Evolutionary conservation across 495 filamentous ascomycete genomes (phyloP), one percentile per base, ranked within the genome.

Genomic region (Trichoderma gamsii): DNA sequence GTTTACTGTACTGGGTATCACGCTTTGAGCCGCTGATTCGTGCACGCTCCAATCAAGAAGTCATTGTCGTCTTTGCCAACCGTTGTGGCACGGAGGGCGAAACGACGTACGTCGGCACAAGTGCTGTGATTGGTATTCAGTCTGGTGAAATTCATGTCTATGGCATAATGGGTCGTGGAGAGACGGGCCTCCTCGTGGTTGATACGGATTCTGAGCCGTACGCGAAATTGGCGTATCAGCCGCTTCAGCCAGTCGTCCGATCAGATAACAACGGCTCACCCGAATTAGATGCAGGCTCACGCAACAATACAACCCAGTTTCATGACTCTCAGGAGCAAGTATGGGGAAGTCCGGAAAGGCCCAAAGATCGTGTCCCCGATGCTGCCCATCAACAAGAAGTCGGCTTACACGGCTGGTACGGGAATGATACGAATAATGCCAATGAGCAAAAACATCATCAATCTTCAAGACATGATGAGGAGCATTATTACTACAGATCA

Each of bases 1-100:
- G 92, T 0, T 81, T 97, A 68, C 85, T 85, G 29, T 99, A 97
- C 78, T 99, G 95, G 95, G 78, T 96, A 18, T 86, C 88, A 70
- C 81, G 94, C 44, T 81, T 97, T 51, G 84, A 87, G 73, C 93
- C 94, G 2, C 73, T 97, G 1, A 80, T 94, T 13, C 77, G 79
- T 51, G 80, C 83, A 56, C 79, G 82, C 27, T 80, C 78, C n/a
- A 79, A 83, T 3, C 79, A 83, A 9, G 89, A 91, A 72, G 83
- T 92, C 51, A 85, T 96, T 64, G 83, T 96, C 18, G 87, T 97
- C 27, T 89, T 93, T 73, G 90, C 89, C 68, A 97, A 98, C 80
- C 84, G 94, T 66, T 82, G 84, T 63, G 93, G 93, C 1, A 79
- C 82, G 35, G 92, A 95, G 72, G 82, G 82, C 21, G 82, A 83